Evolutionary conservation across 805 yeast genomes (phyloP), one percentile per base, ranked within the genome.

Genomic region (Yueomyces sp.): DNA sequence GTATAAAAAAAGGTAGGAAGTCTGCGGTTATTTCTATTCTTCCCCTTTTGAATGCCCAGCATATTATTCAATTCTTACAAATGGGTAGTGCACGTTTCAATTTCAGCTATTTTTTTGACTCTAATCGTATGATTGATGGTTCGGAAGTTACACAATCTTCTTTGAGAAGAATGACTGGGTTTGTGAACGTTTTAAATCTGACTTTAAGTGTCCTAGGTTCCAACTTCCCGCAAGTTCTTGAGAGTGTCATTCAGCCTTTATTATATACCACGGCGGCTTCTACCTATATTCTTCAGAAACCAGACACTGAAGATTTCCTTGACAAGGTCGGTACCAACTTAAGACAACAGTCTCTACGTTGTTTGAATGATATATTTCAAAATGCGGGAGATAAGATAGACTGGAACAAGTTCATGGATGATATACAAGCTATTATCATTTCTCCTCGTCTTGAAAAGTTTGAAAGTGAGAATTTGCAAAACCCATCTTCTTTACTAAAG

Each of bases 391-490:
- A 66, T 0, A 47, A 55, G 2, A 69, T 68, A 43, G 60, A 73
- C 34, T 87, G 96, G 95, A 47, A 54, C 4, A 63, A 65, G 6
- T 70, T 70, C 48, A 68, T 74, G 26, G 64, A 65, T 11, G 51
- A 61, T 2, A 73, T 92, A 9, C 81, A 74, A 53, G 56, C 61
- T 3, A 56, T 65, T 28, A 66, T 86, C 27, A 65, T 90, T 11
- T 52, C 59, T 26, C 87, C 94, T 5, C 74, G 94, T 54, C 66
- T 92, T 51, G 66, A 47, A 1, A 66, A 70, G 9, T 90, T 90
- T 60, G 81, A 81, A 3, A 71, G 65, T 37, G 95, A 83, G 53
- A 92, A 90, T 57, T 66, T 81, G 32, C 94, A 86, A 55, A 86
- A 82, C 53, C 80, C 90, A 0, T 86, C 96, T 0, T 73, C 94